Conservation (phyloP, 306 rosid species). For the Lathyrus sativus region DNA sequence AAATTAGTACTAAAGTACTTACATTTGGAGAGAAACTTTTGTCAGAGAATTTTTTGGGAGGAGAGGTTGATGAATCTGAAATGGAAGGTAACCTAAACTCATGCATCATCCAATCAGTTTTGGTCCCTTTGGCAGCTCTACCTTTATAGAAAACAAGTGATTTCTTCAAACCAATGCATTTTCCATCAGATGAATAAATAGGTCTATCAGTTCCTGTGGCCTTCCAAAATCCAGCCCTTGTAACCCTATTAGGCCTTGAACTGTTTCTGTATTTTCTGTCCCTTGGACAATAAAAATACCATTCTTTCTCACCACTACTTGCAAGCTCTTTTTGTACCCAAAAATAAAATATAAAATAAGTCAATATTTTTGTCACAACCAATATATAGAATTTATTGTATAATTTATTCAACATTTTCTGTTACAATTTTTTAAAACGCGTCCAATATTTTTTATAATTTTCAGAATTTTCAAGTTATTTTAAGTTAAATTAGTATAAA, state of each 20-base stretch:
- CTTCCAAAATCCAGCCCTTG: conserved; percentile 83
- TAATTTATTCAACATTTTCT: background rate
- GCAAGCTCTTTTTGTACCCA: conserved; percentile 55
- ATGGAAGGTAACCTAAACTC: conserved; percentile 74
- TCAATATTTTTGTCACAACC: background rate
- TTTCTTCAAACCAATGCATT: conserved; percentile 81
- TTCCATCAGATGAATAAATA: conserved; percentile 67
- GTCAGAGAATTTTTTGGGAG: conserved; percentile 48
- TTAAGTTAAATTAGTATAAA: too few species aligned
- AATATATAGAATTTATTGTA: background rate
- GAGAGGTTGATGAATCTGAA: conserved; percentile 34
- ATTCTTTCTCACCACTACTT: conserved; percentile 71
- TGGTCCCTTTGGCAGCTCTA: conserved; percentile 71
- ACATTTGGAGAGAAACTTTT: conserved; percentile 63
- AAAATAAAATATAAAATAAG: background rate
- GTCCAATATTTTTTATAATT: background rate
- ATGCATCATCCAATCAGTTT: conserved; percentile 97
- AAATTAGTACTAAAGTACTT: conserved; percentile 22
- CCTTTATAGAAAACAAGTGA: conserved; percentile 87
- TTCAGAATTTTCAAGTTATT: too few species aligned
- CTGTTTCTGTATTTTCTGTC: conserved; percentile 79
- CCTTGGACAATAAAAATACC: conserved; percentile 86
- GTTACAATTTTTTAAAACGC: background rate
- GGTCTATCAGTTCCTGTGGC: conserved; percentile 88
- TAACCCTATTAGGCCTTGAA: conserved; percentile 73